Evolutionary conservation across 495 filamentous ascomycete species (phyloP), one percentile per base, ranked within the genome.

Genomic region (Xylaria nigripes): DNA sequence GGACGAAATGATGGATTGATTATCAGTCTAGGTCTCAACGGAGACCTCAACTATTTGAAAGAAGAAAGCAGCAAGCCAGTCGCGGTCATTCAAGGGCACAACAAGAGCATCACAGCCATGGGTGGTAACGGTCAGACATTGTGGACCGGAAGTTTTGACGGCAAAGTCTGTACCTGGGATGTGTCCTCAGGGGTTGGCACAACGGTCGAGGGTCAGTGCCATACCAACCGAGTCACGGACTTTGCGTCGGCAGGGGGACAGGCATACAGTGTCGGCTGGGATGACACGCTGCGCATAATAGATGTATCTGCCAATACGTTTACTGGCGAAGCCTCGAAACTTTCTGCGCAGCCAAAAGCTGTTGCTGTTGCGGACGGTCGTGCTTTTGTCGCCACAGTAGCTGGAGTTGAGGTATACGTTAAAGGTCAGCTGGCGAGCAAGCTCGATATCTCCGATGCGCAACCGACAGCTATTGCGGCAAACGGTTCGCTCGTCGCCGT

Each of bases 81-180:
- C 55, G 82, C 76, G 65, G 79, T 89, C 6, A 75, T 98, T 2
- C 84, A 90, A 51, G 93, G 93, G n/a, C 92, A 97, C 66, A 92
- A 95, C 70, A 94, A 90, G 72, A 89, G 80, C 61, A 85, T 96
- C 64, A 96, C 90, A 2, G 85, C 89, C 5, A 69, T 93, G 42
- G 77, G 72, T 9, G 71, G 68, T 19, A 69, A 77, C 15, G 64
- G 67, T 19, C 66, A 76, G 21, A 89, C 86, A 9, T 58, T 97
- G 21, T 87, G 85, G 72, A 94, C 93, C 1, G 93, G 93, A 52
- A 93, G 89, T 67, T 93, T 87, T 59, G 93, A 97, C 48, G 93
- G 93, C 40, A 76, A 86, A 42, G 83, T 95, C 40, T 86, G 85
- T 68, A 81, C 76, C 50, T 98, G 90, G 90, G 85, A 94, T 65